Conservation (phyloP, 768 basidiomycete genomes). For the Panus rudis region DNA sequence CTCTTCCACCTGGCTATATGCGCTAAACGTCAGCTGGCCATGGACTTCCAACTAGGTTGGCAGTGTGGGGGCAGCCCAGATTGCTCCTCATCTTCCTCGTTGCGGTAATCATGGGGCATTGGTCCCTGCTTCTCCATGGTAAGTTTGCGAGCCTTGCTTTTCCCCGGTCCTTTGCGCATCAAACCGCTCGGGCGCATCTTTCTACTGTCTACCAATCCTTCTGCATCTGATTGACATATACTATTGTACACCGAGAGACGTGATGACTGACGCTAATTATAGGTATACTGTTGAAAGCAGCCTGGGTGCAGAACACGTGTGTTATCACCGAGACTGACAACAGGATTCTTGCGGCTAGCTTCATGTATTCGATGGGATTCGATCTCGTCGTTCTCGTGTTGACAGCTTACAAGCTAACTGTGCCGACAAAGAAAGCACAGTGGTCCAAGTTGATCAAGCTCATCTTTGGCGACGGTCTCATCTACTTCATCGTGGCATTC, state of each 20-base stretch:
- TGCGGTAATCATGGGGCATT: constrained; percentile 57
- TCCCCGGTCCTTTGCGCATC: neutral
- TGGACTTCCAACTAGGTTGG: constrained; percentile 60
- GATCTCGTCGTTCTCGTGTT: constrained; percentile 55
- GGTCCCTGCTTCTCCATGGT: constrained; percentile 69
- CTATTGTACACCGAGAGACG: neutral
- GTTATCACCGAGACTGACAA: constrained; percentile 55
- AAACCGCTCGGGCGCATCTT: too few relatives aligned
- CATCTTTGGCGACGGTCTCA: constrained; percentile 66
- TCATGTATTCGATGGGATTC: constrained; percentile 74
- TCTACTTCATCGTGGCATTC: constrained; percentile 71
- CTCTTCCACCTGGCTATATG: too few relatives aligned
- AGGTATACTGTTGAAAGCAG: constrained; percentile 56
- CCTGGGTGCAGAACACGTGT: constrained; percentile 48
- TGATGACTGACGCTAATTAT: constrained; percentile 4
- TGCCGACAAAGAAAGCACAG: neutral
- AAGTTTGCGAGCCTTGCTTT: constrained; percentile 5
- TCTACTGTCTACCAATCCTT: neutral
- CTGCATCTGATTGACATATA: neutral
- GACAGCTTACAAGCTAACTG: constrained; percentile 49
- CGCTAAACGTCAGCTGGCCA: too few relatives aligned
- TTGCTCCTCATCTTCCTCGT: constrained; percentile 47
- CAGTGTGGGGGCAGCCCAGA: constrained; percentile 58
- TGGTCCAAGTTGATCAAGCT: constrained; percentile 43
- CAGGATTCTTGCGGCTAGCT: constrained; percentile 57